Conservation (phyloP, 805 yeast genomes). For the Lipomyces orientalis region DNA sequence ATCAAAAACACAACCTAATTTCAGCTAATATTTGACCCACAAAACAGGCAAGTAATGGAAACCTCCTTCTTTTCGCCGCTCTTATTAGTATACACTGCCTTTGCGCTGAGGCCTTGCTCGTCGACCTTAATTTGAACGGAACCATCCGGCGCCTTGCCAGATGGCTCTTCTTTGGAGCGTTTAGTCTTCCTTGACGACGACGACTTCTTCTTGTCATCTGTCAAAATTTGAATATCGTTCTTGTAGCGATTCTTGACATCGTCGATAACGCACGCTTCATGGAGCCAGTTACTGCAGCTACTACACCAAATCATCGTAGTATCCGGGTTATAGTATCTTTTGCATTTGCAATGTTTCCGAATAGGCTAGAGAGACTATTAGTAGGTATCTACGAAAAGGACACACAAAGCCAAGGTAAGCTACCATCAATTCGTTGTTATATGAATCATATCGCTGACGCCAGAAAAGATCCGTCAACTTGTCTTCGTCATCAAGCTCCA, state of each 20-base stretch:
- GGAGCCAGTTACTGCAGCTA: constrained; percentile 29
- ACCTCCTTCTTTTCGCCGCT: constrained; percentile 15
- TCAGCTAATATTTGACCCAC: constrained; percentile 3
- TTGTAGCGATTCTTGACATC: constrained; percentile 23
- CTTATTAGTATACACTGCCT: constrained; percentile 17
- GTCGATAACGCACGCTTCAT: constrained; percentile 28
- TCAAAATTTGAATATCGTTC: constrained; percentile 11
- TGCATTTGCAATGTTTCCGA: constrained; percentile 28
- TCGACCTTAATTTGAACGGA: constrained; percentile 15
- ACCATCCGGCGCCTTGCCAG: neutral
- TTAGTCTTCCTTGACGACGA: neutral
- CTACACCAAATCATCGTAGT: constrained; percentile 27
- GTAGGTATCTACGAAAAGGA: neutral
- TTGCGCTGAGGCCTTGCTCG: constrained; percentile 8
- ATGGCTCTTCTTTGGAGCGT: neutral
- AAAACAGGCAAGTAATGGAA: constrained; percentile 17
- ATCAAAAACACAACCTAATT: neutral
- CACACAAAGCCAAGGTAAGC: too few species aligned
- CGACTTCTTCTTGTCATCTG: neutral
- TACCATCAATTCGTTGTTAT: constrained; percentile 26
- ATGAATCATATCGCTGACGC: constrained; percentile 33
- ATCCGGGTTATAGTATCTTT: constrained; percentile 29
- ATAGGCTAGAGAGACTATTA: constrained; percentile 16
- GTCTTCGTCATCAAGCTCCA: constrained; percentile 17
- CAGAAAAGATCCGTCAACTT: constrained; percentile 28